phyloP scores from a whole-genome alignment of 2,329 filamentous ascomycete species.

The Trichoderma sp. region DNA sequence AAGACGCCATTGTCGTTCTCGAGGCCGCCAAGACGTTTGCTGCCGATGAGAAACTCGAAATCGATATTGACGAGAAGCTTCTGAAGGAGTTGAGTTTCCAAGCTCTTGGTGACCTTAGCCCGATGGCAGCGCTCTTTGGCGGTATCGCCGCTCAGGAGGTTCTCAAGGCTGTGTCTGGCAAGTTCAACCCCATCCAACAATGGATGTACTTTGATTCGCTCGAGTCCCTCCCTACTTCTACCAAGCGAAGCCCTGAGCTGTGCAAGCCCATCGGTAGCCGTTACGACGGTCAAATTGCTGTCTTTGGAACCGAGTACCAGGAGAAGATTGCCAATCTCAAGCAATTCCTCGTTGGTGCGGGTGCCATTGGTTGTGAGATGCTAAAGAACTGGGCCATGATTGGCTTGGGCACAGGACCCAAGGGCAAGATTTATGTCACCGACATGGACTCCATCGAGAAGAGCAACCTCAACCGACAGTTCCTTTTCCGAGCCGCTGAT shows the following conservation, averaged over 20 bases:
- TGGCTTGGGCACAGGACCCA: constrained; percentile 81
- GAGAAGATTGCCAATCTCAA: constrained; percentile 88
- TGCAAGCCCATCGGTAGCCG: constrained; percentile 83
- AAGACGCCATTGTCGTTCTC: constrained; percentile 76
- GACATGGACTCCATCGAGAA: constrained; percentile 99
- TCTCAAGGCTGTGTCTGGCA: constrained; percentile 93
- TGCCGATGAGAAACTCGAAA: constrained; percentile 61
- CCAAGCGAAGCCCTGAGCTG: constrained; percentile 74
- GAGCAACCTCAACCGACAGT: constrained; percentile 97
- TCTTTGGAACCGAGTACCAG: constrained; percentile 91
- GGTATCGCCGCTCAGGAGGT: constrained; percentile 92
- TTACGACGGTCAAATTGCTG: constrained; percentile 96
- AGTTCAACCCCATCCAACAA: constrained; percentile 93
- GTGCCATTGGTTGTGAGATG: constrained; percentile 98
- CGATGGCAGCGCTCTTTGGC: constrained; percentile 93
- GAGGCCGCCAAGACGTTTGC: constrained; percentile 73
- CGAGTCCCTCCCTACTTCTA: constrained; percentile 82
- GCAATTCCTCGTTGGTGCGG: constrained; percentile 92
- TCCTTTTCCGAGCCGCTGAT: constrained; percentile 89
- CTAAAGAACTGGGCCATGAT: constrained; percentile 99
- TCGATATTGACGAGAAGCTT: constrained; percentile 85
- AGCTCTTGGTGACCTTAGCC: constrained; percentile 82
- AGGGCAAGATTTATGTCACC: constrained; percentile 87
- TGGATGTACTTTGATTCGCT: constrained; percentile 98
- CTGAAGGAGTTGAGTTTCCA: constrained; percentile 93